Evolutionary conservation across 306 rosid genomes (phyloP).

Genomic region (Lotus japonicus): DNA sequence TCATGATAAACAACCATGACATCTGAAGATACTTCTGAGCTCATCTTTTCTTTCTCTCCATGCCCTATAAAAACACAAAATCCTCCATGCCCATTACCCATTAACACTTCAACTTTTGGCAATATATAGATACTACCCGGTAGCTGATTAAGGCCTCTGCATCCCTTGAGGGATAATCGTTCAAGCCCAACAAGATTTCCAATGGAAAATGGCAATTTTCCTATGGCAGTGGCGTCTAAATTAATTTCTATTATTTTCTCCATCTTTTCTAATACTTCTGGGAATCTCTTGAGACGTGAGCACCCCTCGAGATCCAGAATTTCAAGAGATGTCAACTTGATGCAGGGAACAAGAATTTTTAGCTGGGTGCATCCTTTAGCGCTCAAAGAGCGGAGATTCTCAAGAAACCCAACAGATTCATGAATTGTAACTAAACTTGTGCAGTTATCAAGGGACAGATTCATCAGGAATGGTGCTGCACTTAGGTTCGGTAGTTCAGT

Average conservation of each 20-base stretch:
- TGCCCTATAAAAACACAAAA: background rate
- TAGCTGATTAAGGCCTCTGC: background rate
- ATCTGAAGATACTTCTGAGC: background rate
- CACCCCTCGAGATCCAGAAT: background rate
- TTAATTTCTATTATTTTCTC: background rate
- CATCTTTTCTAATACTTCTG: background rate
- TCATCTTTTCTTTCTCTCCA: background rate
- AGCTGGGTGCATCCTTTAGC: background rate
- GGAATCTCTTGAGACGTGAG: background rate
- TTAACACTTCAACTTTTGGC: background rate
- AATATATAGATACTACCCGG: background rate
- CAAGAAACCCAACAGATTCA: background rate
- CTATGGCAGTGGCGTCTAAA: background rate
- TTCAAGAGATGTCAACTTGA: constrained; percentile 10
- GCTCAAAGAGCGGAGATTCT: background rate
- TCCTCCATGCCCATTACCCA: background rate
- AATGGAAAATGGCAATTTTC: background rate
- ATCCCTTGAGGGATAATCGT: background rate
- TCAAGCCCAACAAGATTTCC: background rate
- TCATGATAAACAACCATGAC: no score
- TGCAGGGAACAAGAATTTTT: background rate
- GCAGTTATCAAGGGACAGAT: background rate
- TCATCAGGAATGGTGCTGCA: no score
- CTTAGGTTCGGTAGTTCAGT: background rate
- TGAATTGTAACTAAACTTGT: background rate